phyloP scores from a whole-genome alignment of 495 filamentous ascomycete species.

The Staphylotrichum tortipilum region DNA sequence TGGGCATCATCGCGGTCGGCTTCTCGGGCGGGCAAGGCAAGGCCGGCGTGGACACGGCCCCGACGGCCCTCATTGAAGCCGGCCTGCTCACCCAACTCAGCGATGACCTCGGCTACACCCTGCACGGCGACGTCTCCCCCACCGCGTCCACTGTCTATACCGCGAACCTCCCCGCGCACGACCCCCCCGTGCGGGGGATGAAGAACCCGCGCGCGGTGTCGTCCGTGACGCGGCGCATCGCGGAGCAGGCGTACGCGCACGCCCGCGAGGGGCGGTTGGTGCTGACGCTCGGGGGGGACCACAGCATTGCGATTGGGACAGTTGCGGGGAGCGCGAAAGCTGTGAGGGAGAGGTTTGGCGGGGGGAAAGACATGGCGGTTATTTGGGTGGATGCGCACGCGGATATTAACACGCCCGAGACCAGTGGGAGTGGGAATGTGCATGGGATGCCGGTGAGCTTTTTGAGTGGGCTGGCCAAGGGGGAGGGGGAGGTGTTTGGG shows the following conservation, averaged over 20 bases:
- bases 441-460: slow-evolving; percentile 98
- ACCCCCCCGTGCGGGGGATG: slow-evolving; percentile 81
- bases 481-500: slow-evolving; percentile 72
- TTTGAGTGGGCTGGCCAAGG: slow-evolving; percentile 70
- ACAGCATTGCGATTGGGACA: slow-evolving; percentile 92
- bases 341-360: slow-evolving; percentile 66
- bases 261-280: slow-evolving; percentile 79
- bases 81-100: slow-evolving; percentile 78
- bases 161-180: slow-evolving; percentile 59
- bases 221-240: slow-evolving; percentile 72
- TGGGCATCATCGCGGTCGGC: slow-evolving; percentile 89
- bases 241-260: slow-evolving; percentile 78
- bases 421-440: slow-evolving; percentile 81
- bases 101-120: slow-evolving; percentile 77
- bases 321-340: slow-evolving; percentile 79
- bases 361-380: slow-evolving; percentile 82
- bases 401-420: slow-evolving; percentile 95
- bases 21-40: slow-evolving; percentile 98
- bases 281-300: slow-evolving; percentile 90
- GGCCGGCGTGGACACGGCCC: slow-evolving; percentile 84
- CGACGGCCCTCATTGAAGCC: slow-evolving; percentile 79
- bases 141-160: slow-evolving; percentile 76
- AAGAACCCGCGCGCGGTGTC: slow-evolving; percentile 85
- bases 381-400: slow-evolving; percentile 99
- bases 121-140: slow-evolving; percentile 82